Evolutionary conservation across 306 rosid genomes (phyloP).

Genomic region (Medicago ruthenica): DNA sequence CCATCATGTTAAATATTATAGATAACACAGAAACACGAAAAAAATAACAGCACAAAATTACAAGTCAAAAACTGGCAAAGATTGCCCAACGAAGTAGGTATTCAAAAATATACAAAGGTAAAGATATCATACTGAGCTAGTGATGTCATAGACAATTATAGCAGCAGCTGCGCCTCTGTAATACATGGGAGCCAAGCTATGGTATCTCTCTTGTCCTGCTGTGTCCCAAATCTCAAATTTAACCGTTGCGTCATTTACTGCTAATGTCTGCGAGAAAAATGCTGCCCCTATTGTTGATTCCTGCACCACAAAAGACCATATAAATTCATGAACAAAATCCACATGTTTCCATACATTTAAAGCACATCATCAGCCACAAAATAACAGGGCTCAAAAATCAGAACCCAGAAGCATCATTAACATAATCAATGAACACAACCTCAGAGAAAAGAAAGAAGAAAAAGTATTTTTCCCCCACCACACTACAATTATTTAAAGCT

Average conservation of each 20-base stretch:
- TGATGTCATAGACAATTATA: slow-evolving; percentile 70
- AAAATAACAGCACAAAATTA: slow-evolving; percentile 16
- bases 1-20: slow-evolving; percentile 13
- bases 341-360: not conserved
- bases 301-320: slow-evolving; percentile 45
- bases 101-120: slow-evolving; percentile 31
- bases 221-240: slow-evolving; percentile 76
- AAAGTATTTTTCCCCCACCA: not conserved
- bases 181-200: slow-evolving; percentile 75
- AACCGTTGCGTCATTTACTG: slow-evolving; percentile 62
- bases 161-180: slow-evolving; percentile 78
- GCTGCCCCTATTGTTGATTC: slow-evolving; percentile 76
- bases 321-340: slow-evolving; percentile 32
- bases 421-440: not conserved
- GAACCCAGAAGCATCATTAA: slow-evolving; percentile 32
- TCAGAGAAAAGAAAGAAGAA: not conserved
- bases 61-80: slow-evolving; percentile 12
- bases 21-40: not conserved
- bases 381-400: slow-evolving; percentile 32
- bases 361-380: slow-evolving; percentile 29
- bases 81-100: slow-evolving; percentile 15
- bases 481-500: slow-evolving; percentile 16
- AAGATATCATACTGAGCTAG: slow-evolving; percentile 52
- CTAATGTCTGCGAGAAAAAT: slow-evolving; percentile 69
- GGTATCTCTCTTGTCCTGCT: slow-evolving; percentile 71